Evolutionary conservation across 129 eudicot species (phyloP), one percentile per base, ranked within the genome.

Genomic region (Mikania micrantha): DNA sequence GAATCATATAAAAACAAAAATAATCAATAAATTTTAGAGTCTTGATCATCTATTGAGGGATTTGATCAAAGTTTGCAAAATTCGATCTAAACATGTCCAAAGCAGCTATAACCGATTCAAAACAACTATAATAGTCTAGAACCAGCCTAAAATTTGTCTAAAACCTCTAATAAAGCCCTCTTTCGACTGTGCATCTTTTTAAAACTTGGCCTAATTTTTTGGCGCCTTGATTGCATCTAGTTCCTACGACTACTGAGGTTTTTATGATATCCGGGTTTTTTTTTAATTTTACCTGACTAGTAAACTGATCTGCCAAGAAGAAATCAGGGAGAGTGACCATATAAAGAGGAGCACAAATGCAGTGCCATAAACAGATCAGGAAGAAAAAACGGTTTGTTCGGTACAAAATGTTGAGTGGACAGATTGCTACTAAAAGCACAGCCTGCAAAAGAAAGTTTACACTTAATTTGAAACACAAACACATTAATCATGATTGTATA

Each of bases 241-340:
- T n/a, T n/a, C n/a, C n/a, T n/a, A n/a, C n/a, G n/a, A n/a, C n/a
- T n/a, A n/a, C n/a, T n/a, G n/a, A n/a, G n/a, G n/a, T n/a, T 57
- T 12, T 25, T 25, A 5, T 27, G 12, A 59, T 5, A 32, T 57
- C 1, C 1, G 0, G 13, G 11, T 17, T 58, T 40, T 29, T 1
- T 54, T 11, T 35, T 3, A n/a, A 34, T 58, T 60, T 16, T 73
- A 85, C 96, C 90, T 89, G 96, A 77, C 96, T 85, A 13, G 93
- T 85, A 27, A 89, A 69, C 79, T 89, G 96, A 74, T 89, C 96
- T 10, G 84, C 93, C 81, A 89, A 79, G 76, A 85, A 77, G 81
- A 85, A 83, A 72, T 89, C 96, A 31, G 90, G 78, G 35, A 89
- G 87, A 25, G 85, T 86, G 60, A 85, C 85, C 71, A 72, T 68